Base-by-base conservation (phyloP, 1,284 basidiomycete genomes). In the Schizophyllum amplum region DNA sequence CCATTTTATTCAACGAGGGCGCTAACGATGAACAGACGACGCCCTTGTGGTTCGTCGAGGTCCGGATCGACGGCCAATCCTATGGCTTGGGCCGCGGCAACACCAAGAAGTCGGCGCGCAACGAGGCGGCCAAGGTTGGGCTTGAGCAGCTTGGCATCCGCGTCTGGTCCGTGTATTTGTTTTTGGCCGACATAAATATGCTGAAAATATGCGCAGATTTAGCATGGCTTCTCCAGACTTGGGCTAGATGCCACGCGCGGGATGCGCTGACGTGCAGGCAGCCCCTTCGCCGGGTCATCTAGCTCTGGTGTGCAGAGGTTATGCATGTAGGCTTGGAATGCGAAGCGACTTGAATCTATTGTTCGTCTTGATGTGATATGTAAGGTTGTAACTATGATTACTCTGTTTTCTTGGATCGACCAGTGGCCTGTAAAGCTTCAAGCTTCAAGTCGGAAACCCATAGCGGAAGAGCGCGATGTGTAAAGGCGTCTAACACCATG, bases 31-130 rank as follows among this genome's bases (percentile, higher is more conserved):
- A 75, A 33, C 79, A 75, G 66, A 78, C 80, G 20, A 90, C 87
- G 21, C 86, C 88, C 5, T 78, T 87, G 59, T 90, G 87, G 88
- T 74, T 70, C 57, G 87, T 81, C 52, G 78, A 72, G 57, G 83
- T 83, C 51, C 70, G 82, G 55, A 78, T 90, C 54, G 77, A 84
- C 54, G 80, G 79, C 1, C 71, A 80, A 58, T 71, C 75, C 53
- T 75, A 78, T 68, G 87, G 87, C 1, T 66, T 66, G 15, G 88
- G 87, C 1, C 75, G 71, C 55, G 87, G 86, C 6, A 80, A 76
- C 61, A 88, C 86, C 51, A 90, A 90, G 78, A 88, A 86, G 67
- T 78, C 79, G 1, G 88, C 87, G 1, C 78, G 83, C 66, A 89
- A 89, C 64, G 87, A 83, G 61, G 83, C 84, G 2, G 83, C 83